Conservation (phyloP, 2,329 filamentous ascomycete genomes). For the Rutstroemia sydowiana region DNA sequence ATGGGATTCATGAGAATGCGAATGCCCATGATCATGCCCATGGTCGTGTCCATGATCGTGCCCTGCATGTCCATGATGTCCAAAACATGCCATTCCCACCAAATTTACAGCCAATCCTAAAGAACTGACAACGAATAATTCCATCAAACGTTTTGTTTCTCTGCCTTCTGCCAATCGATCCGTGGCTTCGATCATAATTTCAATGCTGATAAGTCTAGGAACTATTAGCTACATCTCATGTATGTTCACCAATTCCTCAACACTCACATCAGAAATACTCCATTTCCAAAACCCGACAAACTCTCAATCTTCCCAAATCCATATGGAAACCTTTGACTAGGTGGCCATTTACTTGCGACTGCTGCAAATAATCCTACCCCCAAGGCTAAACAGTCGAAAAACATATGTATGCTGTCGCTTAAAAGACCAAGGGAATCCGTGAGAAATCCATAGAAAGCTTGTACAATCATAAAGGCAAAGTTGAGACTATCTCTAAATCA, state of each 20-base stretch:
- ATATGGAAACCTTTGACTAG: conserved; percentile 82
- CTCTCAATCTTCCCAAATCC: conserved; percentile 97
- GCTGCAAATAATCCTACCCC: conserved; percentile 85
- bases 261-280: conserved; percentile 79
- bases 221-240: conserved; percentile 13
- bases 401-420: conserved; percentile 98
- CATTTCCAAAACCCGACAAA: conserved; percentile 91
- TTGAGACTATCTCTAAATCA: conserved; percentile 58
- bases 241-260: too few relatives aligned
- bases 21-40: conserved; percentile 28
- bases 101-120: conserved; percentile 85
- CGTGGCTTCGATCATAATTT: conserved; percentile 91
- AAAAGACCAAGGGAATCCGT: conserved; percentile 92
- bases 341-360: conserved; percentile 94
- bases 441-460: conserved; percentile 87
- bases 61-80: conserved; percentile 36
- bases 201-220: conserved; percentile 78
- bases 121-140: conserved; percentile 82
- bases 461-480: conserved; percentile 88
- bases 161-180: conserved; percentile 79
- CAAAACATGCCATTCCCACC: conserved; percentile 60
- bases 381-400: conserved; percentile 93
- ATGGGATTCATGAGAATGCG: conserved; percentile 24
- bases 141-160: conserved; percentile 74
- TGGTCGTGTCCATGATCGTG: conserved; percentile 32